These are phyloP conservation scores for Termitomyces sp. DNA, from an alignment of 768 basidiomycete species.

Conservation along the genomic window DNA sequence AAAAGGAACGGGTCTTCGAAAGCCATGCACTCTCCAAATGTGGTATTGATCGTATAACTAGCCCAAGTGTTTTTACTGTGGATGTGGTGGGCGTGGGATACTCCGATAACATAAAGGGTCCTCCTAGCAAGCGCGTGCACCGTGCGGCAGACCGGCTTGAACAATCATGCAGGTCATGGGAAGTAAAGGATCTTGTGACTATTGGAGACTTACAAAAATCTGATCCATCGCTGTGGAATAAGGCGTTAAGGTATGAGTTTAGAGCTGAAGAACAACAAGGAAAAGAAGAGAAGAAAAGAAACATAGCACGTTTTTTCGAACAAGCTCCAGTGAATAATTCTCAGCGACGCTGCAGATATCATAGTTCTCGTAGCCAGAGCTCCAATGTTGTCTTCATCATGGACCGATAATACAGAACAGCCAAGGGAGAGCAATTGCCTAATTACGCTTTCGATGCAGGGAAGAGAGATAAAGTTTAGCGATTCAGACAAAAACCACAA, in stretches of 20 bases:
- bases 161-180: neutral
- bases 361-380: neutral
- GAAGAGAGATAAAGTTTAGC: neutral
- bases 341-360: neutral
- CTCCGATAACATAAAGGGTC: neutral
- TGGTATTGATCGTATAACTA: neutral
- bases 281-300: neutral
- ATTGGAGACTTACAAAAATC: neutral
- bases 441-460: no score
- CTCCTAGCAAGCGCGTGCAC: neutral
- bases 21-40: neutral
- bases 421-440: neutral
- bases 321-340: neutral
- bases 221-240: neutral
- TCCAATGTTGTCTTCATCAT: neutral
- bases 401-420: neutral
- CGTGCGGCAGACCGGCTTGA: neutral
- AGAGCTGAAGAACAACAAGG: neutral
- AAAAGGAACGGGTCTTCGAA: neutral
- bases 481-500: neutral
- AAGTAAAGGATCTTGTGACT: neutral
- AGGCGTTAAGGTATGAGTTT: neutral
- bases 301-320: neutral
- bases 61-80: neutral
- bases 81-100: neutral